Evolutionary conservation across 331 rosid species (phyloP).

Genomic region (Quercus phellos): DNA sequence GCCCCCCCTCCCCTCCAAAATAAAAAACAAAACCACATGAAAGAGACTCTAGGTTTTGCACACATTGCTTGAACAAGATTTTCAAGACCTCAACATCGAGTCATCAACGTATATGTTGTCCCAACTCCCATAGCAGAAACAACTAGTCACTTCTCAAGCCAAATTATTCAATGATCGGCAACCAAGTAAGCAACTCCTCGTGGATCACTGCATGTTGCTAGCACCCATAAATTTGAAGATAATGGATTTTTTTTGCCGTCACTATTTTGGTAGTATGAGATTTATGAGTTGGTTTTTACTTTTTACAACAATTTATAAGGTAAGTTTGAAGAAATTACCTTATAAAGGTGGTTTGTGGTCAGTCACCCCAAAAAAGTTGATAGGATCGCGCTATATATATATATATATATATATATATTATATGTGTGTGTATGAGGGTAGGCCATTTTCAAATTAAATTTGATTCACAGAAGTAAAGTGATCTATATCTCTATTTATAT

Average conservation of each 20-base stretch:
- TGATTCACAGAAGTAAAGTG: too few relatives aligned
- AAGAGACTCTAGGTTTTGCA: too few relatives aligned
- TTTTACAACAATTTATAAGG: neutral
- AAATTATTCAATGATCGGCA: neutral
- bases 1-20: neutral
- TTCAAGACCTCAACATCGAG: neutral
- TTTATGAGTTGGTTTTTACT: neutral
- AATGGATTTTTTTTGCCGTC: neutral
- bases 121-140: constrained; percentile 11
- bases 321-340: too few relatives aligned
- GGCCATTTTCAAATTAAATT: too few relatives aligned
- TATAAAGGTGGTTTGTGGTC: neutral
- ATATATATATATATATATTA: too few relatives aligned
- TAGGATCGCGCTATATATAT: too few relatives aligned
- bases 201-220: neutral
- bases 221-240: neutral
- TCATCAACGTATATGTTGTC: neutral
- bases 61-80: neutral
- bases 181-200: neutral
- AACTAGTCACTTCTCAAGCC: neutral
- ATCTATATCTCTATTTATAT: too few relatives aligned
- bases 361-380: too few relatives aligned
- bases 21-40: too few relatives aligned
- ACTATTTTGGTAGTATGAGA: too few relatives aligned
- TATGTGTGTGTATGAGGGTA: too few relatives aligned